Evolutionary conservation across 2,329 filamentous ascomycete species (phyloP), one percentile per base, ranked within the genome.

Genomic region (Parafenestella ontariensis): DNA sequence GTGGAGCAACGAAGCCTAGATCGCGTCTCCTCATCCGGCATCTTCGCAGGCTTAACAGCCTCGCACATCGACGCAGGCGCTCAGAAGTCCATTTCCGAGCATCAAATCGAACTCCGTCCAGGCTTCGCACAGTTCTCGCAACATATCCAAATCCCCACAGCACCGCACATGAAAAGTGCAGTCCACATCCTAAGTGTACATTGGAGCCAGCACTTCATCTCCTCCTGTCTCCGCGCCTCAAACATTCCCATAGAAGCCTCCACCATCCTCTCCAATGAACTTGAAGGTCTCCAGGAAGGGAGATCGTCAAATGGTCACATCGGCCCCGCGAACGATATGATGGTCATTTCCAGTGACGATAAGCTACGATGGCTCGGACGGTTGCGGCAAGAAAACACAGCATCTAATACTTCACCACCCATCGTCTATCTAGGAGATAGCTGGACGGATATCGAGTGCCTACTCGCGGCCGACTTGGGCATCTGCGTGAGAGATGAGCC

Each of bases 391-490:
- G 26, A 20, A 11, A 51, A 34, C 7, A 28, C 37, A 5, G 31
- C 24, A 15, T 41, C 47, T n/a, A 41, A 21, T 21, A 21, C 52
- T 28, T 18, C 49, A 23, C 37, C 47, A 24, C 42, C 68, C 3
- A 65, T 74, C 1, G 64, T 82, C 5, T 82, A 82, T 53, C 64
- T 82, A 10, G 81, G 81, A 8, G 81, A 83, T 54, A 80, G 78
- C 11, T 69, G 74, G 42, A 81, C 79, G 1, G 81, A 83, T 54
- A 76, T 82, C 18, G 78, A 80, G 40, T 77, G 76, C 41, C 64
- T 82, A 1, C 59, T 79, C 3, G 71, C 66, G 17, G 79, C 78
- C 2, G 78, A 81, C 56, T 43, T 81, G 17, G 81, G 80, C 1
- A 75, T 82, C 3, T 82, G 79, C 61, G 72, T 81, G 11, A 68